Conservation (phyloP, 1,284 basidiomycete species). For the Pterulicium gracile region DNA sequence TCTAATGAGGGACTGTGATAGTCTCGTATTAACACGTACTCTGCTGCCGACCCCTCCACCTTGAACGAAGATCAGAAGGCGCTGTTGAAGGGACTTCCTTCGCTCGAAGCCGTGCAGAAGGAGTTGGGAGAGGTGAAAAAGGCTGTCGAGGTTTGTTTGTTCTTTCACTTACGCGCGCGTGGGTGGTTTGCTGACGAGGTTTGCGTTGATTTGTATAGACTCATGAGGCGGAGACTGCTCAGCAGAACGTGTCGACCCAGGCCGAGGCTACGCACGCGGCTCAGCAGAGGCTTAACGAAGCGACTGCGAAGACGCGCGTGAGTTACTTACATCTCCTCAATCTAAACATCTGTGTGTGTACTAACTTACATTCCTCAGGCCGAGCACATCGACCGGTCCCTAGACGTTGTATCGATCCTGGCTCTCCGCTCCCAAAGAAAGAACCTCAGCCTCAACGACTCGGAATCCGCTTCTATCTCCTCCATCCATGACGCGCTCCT, state of each 20-base stretch:
- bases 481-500: too few relatives aligned
- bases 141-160: constrained; percentile 55
- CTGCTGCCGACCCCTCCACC: constrained; percentile 54
- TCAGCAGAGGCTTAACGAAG: constrained; percentile 38
- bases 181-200: constrained; percentile 1
- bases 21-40: too few relatives aligned
- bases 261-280: constrained; percentile 44
- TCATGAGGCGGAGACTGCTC: constrained; percentile 52
- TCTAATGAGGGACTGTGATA: too few relatives aligned
- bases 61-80: constrained; percentile 81
- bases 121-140: constrained; percentile 78
- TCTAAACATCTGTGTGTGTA: neutral
- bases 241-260: constrained; percentile 41
- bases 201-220: constrained; percentile 30
- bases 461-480: too few relatives aligned
- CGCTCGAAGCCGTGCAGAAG: constrained; percentile 64
- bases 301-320: constrained; percentile 53
- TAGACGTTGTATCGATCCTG: too few relatives aligned
- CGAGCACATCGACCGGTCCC: too few relatives aligned
- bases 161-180: neutral
- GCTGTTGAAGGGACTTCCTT: constrained; percentile 56
- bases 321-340: constrained; percentile 12
- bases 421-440: too few relatives aligned
- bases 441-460: too few relatives aligned
- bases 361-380: too few relatives aligned